Evolutionary conservation across 495 filamentous ascomycete genomes (phyloP), one percentile per base, ranked within the genome.

Genomic region (Pseudoneurospora amorphoporcata): DNA sequence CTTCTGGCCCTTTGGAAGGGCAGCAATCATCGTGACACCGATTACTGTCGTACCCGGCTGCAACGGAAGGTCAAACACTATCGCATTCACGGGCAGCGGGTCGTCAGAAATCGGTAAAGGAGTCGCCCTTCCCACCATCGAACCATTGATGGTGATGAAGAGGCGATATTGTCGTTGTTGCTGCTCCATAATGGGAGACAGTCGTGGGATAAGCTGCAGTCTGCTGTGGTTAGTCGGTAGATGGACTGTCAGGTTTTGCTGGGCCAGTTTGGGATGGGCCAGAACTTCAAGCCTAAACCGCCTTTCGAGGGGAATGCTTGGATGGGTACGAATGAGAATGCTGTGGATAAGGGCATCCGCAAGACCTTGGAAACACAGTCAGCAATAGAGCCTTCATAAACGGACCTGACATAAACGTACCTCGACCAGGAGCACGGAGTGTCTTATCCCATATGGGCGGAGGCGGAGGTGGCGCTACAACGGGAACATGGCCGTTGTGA

Each of bases 171-270:
- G 72, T 10, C 79, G 78, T 35, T 76, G 87, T 68, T 87, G 83
- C 35, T 86, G 82, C 17, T 89, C 85, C 19, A 85, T 76, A 4
- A 65, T 65, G 0, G 85, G 72, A 2, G 87, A 85, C 40, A 94
- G 79, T 8, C 84, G 86, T 0, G 90, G 90, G 37, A 84, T 83
- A 68, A 95, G 84, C 71, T 92, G 90, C 40, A 94, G 76, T 71
- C 88, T 88, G 77, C 86, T 85, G 73, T 94, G 88, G 10, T 83
- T 86, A 2, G 85, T 73, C 1, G 90, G 90, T 10, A 93, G 81
- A 61, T 87, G 88, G 35, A 93, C 78, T 7, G 91, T 90, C 65
- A 92, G 78, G 23, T 88, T 91, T 73, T 94, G 90, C 71, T 92
- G 90, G 17, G 87, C 83, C 70, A 88, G 77, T 39, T 83, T 88